Evolutionary conservation across 257 asterid species (phyloP), one percentile per base, ranked within the genome.

Genomic region (Salvia miltiorrhiza): DNA sequence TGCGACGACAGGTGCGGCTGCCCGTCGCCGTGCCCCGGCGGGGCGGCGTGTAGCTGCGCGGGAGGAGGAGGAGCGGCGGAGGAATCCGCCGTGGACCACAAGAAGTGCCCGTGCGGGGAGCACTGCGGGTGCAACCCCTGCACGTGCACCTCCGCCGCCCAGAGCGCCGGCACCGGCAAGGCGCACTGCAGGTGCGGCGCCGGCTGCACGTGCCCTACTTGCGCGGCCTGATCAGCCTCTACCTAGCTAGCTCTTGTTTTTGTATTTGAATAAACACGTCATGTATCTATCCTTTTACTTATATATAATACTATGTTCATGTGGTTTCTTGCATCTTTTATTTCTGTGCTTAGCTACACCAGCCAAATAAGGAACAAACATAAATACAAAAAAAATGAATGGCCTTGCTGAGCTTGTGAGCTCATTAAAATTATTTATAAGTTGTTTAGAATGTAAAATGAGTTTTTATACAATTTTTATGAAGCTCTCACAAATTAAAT

Each of bases 111-210:
- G 1, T 85, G 90, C 24, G 92, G 95, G 0, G 87, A 80, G 2
- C 88, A 88, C 78, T 86, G 90, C 37, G 73, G 88, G 2, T 88
- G 95, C 78, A 86, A 86, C 39, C 90, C 90, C 0, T 84, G 92
- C 84, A 43, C 53, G 3, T 86, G 88, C 43, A 37, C 12, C 55
- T 48, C 86, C 30, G 63, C 59, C 67, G 55, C 73, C 3, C 64
- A 58, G 0, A 11, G 28, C 19, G 7, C 20, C 16, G 86, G 79
- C 1, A 72, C 88, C 9, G 90, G 88, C 4, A 88, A 82, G 82
- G 82, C 81, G 10, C 64, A 67, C 9, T 86, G 92, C 77, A 71
- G 8, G 73, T 88, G 95, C 7, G 90, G 85, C 2, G 48, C 71
- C 12, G 83, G 63, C 9, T 88, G 95, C 73, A 75, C 82, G 43